A percentile compares a stretch with the other conserved stretches of the same genome.
These are phyloP conservation scores for Plasmopara halstedii DNA, from an alignment of 352 stramenopile genomes.

Conservation along the genomic window DNA sequence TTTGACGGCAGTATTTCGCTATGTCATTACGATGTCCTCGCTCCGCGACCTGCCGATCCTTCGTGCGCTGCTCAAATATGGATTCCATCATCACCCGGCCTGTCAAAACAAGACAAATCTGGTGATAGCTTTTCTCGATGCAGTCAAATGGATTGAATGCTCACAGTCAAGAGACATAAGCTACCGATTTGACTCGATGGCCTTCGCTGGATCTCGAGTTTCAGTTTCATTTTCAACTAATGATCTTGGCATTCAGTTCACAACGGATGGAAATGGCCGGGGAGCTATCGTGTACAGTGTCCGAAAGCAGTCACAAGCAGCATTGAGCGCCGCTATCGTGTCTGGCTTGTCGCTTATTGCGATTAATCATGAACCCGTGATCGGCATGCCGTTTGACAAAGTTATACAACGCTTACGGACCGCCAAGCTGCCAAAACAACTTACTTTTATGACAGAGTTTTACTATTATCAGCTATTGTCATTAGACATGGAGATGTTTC, in stretches of 20 bases:
- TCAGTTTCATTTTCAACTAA: conserved; percentile 77
- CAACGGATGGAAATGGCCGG: conserved; percentile 63
- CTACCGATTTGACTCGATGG: conserved; percentile 35
- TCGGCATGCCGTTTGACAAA: conserved; percentile 75
- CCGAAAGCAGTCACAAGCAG: conserved; percentile 75
- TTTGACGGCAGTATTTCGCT: conserved; percentile 60
- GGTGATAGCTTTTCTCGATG: conserved; percentile 60
- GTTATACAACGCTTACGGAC: conserved; percentile 53
- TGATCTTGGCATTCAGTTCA: conserved; percentile 80
- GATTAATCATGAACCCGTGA: conserved; percentile 77
- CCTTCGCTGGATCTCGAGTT: conserved; percentile 45
- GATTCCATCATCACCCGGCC: conserved; percentile 60
- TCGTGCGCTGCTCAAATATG: conserved; percentile 42
- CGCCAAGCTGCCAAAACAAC: conserved; percentile 61
- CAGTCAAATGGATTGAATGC: conserved; percentile 69
- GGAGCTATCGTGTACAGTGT: conserved; percentile 71
- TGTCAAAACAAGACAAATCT: conserved; percentile 59
- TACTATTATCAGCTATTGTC: conserved; percentile 81
- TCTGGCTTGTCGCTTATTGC: conserved; percentile 70
- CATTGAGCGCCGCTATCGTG: conserved; percentile 56
- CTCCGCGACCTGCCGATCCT: conserved; percentile 49
- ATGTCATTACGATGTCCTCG: conserved; percentile 54
- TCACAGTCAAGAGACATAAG: conserved; percentile 37
- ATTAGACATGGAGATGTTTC: conserved; percentile 71
- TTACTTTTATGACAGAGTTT: conserved; percentile 81